A percentile compares a stretch with the other conserved stretches of the same genome.
Conservation (phyloP, 2,329 filamentous ascomycete species). For the Monilinia laxa region DNA sequence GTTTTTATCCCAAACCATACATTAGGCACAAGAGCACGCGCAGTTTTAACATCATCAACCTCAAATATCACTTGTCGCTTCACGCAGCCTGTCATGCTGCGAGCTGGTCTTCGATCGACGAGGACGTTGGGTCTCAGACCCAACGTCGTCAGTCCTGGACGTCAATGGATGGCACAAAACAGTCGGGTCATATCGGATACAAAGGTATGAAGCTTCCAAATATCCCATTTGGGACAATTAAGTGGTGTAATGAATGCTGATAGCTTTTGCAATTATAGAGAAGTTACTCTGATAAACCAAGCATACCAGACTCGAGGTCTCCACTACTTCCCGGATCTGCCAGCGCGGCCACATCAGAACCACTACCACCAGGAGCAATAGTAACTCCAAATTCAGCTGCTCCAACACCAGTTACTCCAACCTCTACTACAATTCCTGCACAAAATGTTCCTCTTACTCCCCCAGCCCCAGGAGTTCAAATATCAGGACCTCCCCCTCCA, state of each 20-base stretch:
- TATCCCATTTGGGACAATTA: conserved; percentile 24
- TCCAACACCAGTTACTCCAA: conserved; percentile 38
- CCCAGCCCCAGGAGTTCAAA: conserved; percentile 43
- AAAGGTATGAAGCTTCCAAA: conserved; percentile 41
- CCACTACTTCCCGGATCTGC: conserved; percentile 53
- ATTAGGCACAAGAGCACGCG: conserved; percentile 28
- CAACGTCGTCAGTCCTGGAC: conserved; percentile 52
- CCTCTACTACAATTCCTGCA: conserved; percentile 48
- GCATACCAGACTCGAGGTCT: conserved; percentile 49
- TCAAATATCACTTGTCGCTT: conserved; percentile 33
- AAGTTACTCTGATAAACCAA: conserved; percentile 56
- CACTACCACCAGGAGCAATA: conserved; percentile 41
- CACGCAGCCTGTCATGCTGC: conserved; percentile 62
- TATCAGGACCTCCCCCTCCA: conserved; percentile 41
- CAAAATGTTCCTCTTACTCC: conserved; percentile 49
- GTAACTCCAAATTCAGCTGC: conserved; percentile 30
- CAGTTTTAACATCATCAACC: conserved; percentile 30
- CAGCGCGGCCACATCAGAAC: conserved; percentile 41
- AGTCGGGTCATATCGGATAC: conserved; percentile 40
- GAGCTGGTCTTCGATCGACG: conserved; percentile 65
- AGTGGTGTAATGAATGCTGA: conserved; percentile 28
- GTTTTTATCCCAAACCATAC: conserved; percentile 22
- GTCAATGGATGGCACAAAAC: conserved; percentile 57
- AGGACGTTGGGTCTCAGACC: conserved; percentile 58
- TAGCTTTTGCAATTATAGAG: conserved; percentile 46